Conservation (phyloP, 495 filamentous ascomycete species). For the Penicillium fimorum region DNA sequence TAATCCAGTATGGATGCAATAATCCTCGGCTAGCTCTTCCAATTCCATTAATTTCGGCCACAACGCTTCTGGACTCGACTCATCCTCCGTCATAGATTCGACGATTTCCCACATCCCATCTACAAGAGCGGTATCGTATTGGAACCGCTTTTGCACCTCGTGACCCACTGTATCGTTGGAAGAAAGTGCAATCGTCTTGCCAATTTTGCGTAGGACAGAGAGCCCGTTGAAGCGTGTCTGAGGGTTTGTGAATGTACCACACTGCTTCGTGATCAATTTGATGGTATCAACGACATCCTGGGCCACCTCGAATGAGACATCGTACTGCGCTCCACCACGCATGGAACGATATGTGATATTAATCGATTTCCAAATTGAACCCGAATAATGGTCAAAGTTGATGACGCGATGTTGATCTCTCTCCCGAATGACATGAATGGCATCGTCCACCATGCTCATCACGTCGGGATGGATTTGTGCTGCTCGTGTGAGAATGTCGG, state of each 20-base stretch:
- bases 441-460: neutral
- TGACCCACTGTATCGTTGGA: conserved; percentile 9
- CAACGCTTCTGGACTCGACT: neutral
- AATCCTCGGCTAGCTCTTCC: neutral
- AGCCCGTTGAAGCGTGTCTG: conserved; percentile 20
- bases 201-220: conserved; percentile 20
- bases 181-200: conserved; percentile 19
- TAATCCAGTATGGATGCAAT: conserved; percentile 11
- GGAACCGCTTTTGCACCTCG: conserved; percentile 19
- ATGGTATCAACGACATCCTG: neutral
- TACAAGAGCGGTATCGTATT: conserved; percentile 12
- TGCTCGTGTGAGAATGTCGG: neutral
- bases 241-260: conserved; percentile 8
- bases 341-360: conserved; percentile 2
- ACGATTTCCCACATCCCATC: conserved; percentile 19
- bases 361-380: neutral
- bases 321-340: neutral
- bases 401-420: neutral
- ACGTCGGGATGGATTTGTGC: neutral
- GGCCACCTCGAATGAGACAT: conserved; percentile 2
- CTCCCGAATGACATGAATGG: neutral
- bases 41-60: conserved; percentile 18
- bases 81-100: conserved; percentile 6
- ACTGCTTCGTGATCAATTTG: conserved; percentile 6
- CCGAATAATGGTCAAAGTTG: conserved; percentile 3